Evolutionary conservation across 441 rosid species (phyloP), one percentile per base, ranked within the genome.

Genomic region (Breynia disticha): DNA sequence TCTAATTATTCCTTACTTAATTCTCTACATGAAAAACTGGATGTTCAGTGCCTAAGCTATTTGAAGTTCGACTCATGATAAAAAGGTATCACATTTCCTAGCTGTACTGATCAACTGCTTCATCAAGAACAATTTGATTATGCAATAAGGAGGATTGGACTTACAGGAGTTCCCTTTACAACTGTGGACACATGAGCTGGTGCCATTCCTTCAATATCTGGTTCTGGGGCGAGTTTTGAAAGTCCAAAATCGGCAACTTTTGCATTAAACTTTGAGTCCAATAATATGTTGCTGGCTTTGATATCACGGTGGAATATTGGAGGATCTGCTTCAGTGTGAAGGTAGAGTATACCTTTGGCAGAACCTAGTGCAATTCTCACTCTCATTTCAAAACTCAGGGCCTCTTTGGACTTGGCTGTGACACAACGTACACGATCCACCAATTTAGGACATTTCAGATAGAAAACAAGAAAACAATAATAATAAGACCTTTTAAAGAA

Each of bases 201-300:
- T 48, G 71, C 62, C 47, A 52, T 48, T 49, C 96, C 95, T 71
- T 89, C 93, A 54, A 76, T 47, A 71, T 87, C 83, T 20, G 93
- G 95, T 60, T 83, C 86, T 9, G 97, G 97, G 18, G 99, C 99
- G 15, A 94, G 93, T 63, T 82, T 76, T 11, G 99, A 94, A 56
- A 94, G 87, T 57, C 99, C 99, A 62, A 94, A 94, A 78, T 94
- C 97, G 28, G 99, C 95, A 63, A 94, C 99, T 67, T 89, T 89
- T 28, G 97, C 95, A 41, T 59, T 75, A 67, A 71, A 83, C 62
- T 66, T 85, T 9, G 81, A 54, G 72, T 89, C 96, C 56, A 94
- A 58, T 57, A 94, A 65, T 62, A 94, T 94, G 76, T 89, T 94
- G 76, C 85, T 87, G 42, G 99, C 97, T 72, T 94, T 94, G 72